Conservation (phyloP, 1,284 basidiomycete species). For the Cutaneotrichosporon arboriforme region DNA sequence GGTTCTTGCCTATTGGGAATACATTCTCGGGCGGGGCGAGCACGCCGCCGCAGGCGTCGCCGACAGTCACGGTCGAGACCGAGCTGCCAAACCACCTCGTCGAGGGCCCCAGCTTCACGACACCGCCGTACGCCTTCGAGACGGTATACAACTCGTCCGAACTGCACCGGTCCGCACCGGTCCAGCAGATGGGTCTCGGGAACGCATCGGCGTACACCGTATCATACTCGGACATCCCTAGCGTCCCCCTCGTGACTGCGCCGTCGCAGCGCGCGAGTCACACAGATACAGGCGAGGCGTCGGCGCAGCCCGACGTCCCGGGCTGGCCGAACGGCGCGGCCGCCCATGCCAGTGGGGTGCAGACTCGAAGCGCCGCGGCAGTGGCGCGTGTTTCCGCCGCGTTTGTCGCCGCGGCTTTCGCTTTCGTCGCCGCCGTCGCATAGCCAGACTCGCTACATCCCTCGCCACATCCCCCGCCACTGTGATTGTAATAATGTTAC, state of each 20-base stretch:
- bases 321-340: constrained; percentile 10
- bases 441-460: too few relatives aligned
- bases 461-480: too few relatives aligned
- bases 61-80: constrained; percentile 55
- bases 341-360: background rate
- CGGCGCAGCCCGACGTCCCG: background rate
- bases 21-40: background rate
- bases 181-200: constrained; percentile 34
- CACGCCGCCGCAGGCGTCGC: constrained; percentile 25
- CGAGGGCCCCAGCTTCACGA: constrained; percentile 60
- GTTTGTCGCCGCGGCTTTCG: background rate
- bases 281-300: background rate
- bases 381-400: background rate
- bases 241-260: constrained; percentile 22
- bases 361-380: too few relatives aligned
- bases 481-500: too few relatives aligned
- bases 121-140: constrained; percentile 65
- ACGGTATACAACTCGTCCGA: constrained; percentile 42
- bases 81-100: constrained; percentile 70
- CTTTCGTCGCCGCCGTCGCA: background rate
- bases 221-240: background rate
- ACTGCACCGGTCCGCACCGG: too few relatives aligned
- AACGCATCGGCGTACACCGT: constrained; percentile 24
- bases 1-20: constrained; percentile 36
- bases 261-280: too few relatives aligned